phyloP scores from a whole-genome alignment of 2,329 filamentous ascomycete species.

The Ramichloridium luteum region DNA sequence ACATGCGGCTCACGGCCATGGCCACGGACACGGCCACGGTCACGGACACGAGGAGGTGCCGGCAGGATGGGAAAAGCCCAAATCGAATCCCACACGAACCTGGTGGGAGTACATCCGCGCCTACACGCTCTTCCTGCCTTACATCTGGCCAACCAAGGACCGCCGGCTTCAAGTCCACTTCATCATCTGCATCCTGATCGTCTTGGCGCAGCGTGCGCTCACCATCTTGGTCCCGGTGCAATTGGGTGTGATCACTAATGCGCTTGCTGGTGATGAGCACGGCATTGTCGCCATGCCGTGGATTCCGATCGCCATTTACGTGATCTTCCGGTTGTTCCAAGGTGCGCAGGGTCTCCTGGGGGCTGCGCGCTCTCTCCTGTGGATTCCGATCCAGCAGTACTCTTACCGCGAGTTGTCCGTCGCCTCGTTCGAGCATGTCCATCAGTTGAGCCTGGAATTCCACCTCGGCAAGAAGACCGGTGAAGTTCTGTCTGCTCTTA shows the following conservation, averaged over 20 bases:
- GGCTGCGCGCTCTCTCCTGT: constrained; percentile 68
- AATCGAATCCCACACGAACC: constrained; percentile 70
- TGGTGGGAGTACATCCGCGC: constrained; percentile 95
- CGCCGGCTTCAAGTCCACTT: constrained; percentile 64
- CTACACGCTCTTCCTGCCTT: constrained; percentile 89
- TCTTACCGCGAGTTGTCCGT: constrained; percentile 90
- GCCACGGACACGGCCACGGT: constrained; percentile 23
- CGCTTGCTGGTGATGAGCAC: constrained; percentile 49
- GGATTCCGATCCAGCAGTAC: constrained; percentile 95
- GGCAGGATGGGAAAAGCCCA: constrained; percentile 78
- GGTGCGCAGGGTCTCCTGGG: constrained; percentile 80
- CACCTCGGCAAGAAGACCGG: constrained; percentile 94
- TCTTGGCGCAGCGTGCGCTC: constrained; percentile 68
- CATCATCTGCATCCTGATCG: constrained; percentile 66
- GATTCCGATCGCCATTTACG: constrained; percentile 62
- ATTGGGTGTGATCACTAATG: constrained; percentile 66
- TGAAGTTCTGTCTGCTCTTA: constrained; percentile 86
- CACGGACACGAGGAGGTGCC: constrained; percentile 27
- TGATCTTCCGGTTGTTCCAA: constrained; percentile 69
- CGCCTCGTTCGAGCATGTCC: constrained; percentile 93
- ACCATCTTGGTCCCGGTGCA: constrained; percentile 79
- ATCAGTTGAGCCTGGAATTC: constrained; percentile 88
- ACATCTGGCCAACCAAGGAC: constrained; percentile 86
- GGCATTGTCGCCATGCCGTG: constrained; percentile 51
- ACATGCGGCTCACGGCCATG: constrained; percentile 38